A percentile compares a stretch with the other conserved stretches of the same genome.
These are phyloP conservation scores for Glarea lozoyensis DNA, from an alignment of 495 filamentous ascomycete genomes.

Conservation along the genomic window DNA sequence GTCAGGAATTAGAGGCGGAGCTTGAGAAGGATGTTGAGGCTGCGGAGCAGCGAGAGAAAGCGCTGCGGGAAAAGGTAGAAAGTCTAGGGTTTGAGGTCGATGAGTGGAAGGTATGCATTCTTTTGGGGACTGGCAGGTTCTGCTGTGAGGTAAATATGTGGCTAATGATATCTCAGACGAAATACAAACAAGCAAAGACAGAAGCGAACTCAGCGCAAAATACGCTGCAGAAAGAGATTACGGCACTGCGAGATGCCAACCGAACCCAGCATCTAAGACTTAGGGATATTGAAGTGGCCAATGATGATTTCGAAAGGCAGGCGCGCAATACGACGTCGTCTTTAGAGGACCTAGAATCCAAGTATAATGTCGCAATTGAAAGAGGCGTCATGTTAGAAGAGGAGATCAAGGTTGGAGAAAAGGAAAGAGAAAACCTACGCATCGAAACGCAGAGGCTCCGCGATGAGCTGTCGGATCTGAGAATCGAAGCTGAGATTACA, in stretches of 20 bases:
- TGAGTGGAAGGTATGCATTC: slow-evolving; percentile 83
- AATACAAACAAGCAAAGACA: slow-evolving; percentile 89
- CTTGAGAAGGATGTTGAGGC: slow-evolving; percentile 95
- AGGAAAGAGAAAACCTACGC: slow-evolving; percentile 77
- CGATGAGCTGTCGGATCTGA: slow-evolving; percentile 86
- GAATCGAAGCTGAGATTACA: slow-evolving; percentile 88
- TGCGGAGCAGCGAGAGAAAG: slow-evolving; percentile 84
- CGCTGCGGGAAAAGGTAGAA: slow-evolving; percentile 80
- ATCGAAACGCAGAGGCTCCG: slow-evolving; percentile 83
- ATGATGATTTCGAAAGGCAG: slow-evolving; percentile 96
- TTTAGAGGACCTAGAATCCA: slow-evolving; percentile 92
- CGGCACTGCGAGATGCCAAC: slow-evolving; percentile 73
- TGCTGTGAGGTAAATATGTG: too few species aligned
- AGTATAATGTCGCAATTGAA: slow-evolving; percentile 92
- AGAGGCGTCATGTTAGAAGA: slow-evolving; percentile 87
- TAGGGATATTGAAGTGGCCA: slow-evolving; percentile 92
- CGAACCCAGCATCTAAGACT: slow-evolving; percentile 72
- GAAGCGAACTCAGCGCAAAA: slow-evolving; percentile 79
- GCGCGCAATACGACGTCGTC: slow-evolving; percentile 89
- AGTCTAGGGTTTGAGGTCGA: slow-evolving; percentile 79
- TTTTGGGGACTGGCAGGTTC: background rate
- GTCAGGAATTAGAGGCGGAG: slow-evolving; percentile 87
- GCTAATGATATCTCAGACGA: slow-evolving; percentile 52
- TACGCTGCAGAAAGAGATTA: slow-evolving; percentile 90
- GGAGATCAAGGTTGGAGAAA: slow-evolving; percentile 81